These are phyloP conservation scores for Coleophoma crateriformis DNA, from an alignment of 2,329 filamentous ascomycete species.

Conservation along the genomic window DNA sequence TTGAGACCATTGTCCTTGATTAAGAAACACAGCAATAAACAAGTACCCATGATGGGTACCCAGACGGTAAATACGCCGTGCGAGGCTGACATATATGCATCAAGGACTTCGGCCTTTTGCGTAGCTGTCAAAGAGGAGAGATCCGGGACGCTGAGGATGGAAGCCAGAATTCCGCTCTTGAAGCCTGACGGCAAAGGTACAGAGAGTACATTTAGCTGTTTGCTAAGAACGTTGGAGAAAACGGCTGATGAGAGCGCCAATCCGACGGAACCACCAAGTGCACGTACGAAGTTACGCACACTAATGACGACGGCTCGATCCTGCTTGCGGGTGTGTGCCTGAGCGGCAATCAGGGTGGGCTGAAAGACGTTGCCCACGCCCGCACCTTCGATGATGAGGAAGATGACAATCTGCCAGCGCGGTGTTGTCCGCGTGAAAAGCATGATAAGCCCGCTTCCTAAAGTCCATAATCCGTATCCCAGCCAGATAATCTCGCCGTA, in stretches of 20 bases:
- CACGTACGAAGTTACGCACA: slow-evolving; percentile 57
- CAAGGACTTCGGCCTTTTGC: slow-evolving; percentile 32
- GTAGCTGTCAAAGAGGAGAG: slow-evolving; percentile 6
- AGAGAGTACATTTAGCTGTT: slow-evolving; percentile 6
- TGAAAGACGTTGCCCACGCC: slow-evolving; percentile 46
- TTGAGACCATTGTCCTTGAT: slow-evolving; percentile 45
- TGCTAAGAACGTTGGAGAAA: slow-evolving; percentile 29
- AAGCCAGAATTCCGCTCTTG: slow-evolving; percentile 12
- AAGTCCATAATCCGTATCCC: slow-evolving; percentile 29
- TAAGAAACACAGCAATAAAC: slow-evolving; percentile 43
- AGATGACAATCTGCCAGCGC: slow-evolving; percentile 41
- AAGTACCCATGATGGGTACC: slow-evolving; percentile 45
- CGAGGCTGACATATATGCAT: slow-evolving; percentile 48
- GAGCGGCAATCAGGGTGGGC: slow-evolving; percentile 47
- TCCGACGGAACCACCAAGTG: slow-evolving; percentile 51
- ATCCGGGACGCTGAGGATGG: slow-evolving; percentile 21
- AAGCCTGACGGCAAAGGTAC: slow-evolving; percentile 12
- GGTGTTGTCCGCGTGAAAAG: slow-evolving; percentile 39
- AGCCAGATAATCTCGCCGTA: slow-evolving; percentile 54
- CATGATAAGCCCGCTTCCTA: slow-evolving; percentile 47
- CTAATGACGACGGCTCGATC: slow-evolving; percentile 58
- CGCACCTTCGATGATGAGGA: slow-evolving; percentile 43
- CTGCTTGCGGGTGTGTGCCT: slow-evolving; percentile 49
- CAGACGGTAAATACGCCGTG: slow-evolving; percentile 51
- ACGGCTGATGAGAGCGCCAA: slow-evolving; percentile 52